Base-by-base conservation (phyloP, 2,329 filamentous ascomycete genomes). In the Colletotrichum spinosum region DNA sequence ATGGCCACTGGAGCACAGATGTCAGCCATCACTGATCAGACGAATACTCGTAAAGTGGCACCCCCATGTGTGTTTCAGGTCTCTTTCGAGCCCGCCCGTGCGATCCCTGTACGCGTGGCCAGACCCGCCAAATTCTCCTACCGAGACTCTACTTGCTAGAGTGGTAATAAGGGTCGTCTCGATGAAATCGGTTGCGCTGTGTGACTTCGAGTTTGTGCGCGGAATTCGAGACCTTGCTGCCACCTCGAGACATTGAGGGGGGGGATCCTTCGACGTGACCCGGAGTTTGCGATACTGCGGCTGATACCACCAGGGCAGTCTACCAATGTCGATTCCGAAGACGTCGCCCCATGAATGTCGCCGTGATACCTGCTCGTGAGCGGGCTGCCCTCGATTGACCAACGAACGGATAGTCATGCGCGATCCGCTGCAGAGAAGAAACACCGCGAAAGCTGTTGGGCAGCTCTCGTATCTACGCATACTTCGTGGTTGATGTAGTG, bases 11-110 rank as follows among this genome's bases (percentile, higher is more conserved):
- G 49, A 55, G 53, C 64, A 53, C 60, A 54, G 64, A 50, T 64
- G 54, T 39, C 59, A 64, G 49, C 60, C 64, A 54, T 67, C 64
- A 67, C 49, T 65, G 49, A 67, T 67, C 64, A 65, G 64, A 67
- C 60, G 64, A 59, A 65, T 45, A 25, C 25, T 25, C 4, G 25
- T 25, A 25, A 55, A 54, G 53, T 25, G 44, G 39, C 33, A 45
- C 34, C 60, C 15, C 25, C 25, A 25, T 66, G 53, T 57, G 55
- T 67, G 65, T 67, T 67, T 67, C 65, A 67, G 65, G 65, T 67
- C 41, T 55, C 62, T 49, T 66, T 59, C 37, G 37, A 45, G 34
- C n/a, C 25, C 25, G 58, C 41, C 63, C 41, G 62, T 66, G 62
- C 57, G 33, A 66, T 53, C 61, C 65, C 48, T 58, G 66, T 37